Base-by-base conservation (phyloP, 1,139 yeast species). In the Blastobotrys petasosporus region DNA sequence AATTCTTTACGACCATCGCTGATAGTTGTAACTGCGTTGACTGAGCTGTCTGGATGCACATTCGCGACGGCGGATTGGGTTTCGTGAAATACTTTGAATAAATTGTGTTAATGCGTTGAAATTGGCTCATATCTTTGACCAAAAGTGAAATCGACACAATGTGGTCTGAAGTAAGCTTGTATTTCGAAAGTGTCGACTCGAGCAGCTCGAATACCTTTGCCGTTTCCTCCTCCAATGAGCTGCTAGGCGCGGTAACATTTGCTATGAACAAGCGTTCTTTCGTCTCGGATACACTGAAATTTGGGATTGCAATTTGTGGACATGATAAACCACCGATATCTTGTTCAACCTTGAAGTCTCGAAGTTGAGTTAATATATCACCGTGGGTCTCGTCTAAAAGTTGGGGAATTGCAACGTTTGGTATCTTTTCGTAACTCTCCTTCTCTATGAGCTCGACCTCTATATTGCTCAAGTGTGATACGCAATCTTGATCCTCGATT, bases 61-160 rank as follows among this genome's bases (percentile, higher is more conserved):
- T 79, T 53, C 98, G 74, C 1, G 97, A 79, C 0, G 98, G 97
- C 1, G 97, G 97, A 20, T 77, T 71, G 6, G 81, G 78, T 2
- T 70, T 67, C 2, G 67, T 63, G 60, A 50, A 68, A 70, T 1
- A 45, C n/a, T 62, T 51, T 32, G 70, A 70, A 61, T 92, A 92
- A 1, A 79, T 67, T 1, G 60, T 45, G 60, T 92, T 92, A 17
- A 90, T 74, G 4, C 57, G 63, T 1, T 68, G 68, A 63, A 92
- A 92, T 44, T 75, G 63, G 0, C 64, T 42, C 90, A 92, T 90
- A 47, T 82, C 76, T 1, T 73, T 57, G 2, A 92, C 67, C 6
- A 85, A 59, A 9, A 90, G 48, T 1, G 61, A 57, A 2, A 57
- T 41, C 13, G 51, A 50, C 4, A 52, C 49, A 20, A 58, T 36